Evolutionary conservation across 192 early-diverging fungal genomes (phyloP).

Genomic region (Pilobolus umbonatus): DNA sequence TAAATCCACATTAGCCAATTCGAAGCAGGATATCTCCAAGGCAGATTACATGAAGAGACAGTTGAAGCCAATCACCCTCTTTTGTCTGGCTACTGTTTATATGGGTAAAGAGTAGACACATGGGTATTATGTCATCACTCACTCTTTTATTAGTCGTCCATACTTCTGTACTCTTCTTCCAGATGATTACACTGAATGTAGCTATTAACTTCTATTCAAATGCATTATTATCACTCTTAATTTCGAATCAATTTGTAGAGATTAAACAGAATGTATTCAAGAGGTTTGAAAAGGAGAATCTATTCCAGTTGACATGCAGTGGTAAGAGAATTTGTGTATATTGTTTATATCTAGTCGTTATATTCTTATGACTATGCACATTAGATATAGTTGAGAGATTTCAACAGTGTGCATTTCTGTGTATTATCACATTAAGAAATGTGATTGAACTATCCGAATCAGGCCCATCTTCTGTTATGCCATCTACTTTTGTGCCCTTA

Average conservation of each 20-base stretch:
- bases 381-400: slow-evolving; percentile 95
- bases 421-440: slow-evolving; percentile 89
- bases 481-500: slow-evolving; percentile 57
- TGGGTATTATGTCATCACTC: background rate
- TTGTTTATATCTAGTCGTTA: background rate
- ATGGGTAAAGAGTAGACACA: slow-evolving; percentile 49
- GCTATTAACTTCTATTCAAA: slow-evolving; percentile 96
- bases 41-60: slow-evolving; percentile 35
- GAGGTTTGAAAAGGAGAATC: slow-evolving; percentile 91
- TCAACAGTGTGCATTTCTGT: slow-evolving; percentile 81
- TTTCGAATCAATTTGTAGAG: slow-evolving; percentile 98
- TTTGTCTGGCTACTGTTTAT: slow-evolving; percentile 76
- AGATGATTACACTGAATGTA: slow-evolving; percentile 94
- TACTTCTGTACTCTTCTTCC: slow-evolving; percentile 88
- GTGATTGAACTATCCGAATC: slow-evolving; percentile 79
- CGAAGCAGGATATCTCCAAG: slow-evolving; percentile 22
- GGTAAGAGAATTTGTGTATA: slow-evolving; percentile 49
- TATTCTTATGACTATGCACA: background rate
- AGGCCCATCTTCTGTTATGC: slow-evolving; percentile 56
- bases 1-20: slow-evolving; percentile 54
- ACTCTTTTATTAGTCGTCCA: slow-evolving; percentile 56
- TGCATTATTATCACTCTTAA: slow-evolving; percentile 85
- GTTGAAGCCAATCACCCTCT: slow-evolving; percentile 50
- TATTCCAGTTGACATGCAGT: slow-evolving; percentile 91
- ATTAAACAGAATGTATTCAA: slow-evolving; percentile 98